Conservation (phyloP, 495 filamentous ascomycete species). For the Pyrenula massariospora region DNA sequence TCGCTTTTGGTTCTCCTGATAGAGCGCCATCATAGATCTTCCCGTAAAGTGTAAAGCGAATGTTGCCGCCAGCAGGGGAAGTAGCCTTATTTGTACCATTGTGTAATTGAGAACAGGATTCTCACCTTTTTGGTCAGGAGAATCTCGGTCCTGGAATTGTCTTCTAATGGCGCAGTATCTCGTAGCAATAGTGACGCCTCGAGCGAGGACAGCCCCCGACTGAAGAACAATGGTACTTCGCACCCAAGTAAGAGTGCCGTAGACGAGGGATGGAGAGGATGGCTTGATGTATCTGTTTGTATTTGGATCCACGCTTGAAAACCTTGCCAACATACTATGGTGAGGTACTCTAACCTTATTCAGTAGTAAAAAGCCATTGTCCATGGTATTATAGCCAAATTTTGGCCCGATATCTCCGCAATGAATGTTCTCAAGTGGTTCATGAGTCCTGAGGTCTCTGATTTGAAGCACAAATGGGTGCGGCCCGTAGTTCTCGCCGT, state of each 20-base stretch:
- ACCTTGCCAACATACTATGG: slow-evolving; percentile 55
- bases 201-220: slow-evolving; percentile 54
- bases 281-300: slow-evolving; percentile 53
- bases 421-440: slow-evolving; percentile 56
- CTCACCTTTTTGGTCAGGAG: slow-evolving; percentile 40
- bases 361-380: slow-evolving; percentile 66
- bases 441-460: slow-evolving; percentile 55
- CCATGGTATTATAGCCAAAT: slow-evolving; percentile 62
- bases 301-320: slow-evolving; percentile 47
- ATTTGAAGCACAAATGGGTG: slow-evolving; percentile 70
- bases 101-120: slow-evolving; percentile 65
- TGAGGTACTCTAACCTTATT: slow-evolving; percentile 61
- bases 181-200: slow-evolving; percentile 63
- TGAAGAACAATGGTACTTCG: slow-evolving; percentile 60
- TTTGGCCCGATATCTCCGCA: slow-evolving; percentile 69
- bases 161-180: slow-evolving; percentile 56
- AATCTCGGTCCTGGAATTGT: slow-evolving; percentile 63
- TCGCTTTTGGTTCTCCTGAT: slow-evolving; percentile 51
- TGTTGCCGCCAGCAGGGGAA: slow-evolving; percentile 59
- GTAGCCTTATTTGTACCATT: slow-evolving; percentile 60
- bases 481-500: slow-evolving; percentile 52
- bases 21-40: slow-evolving; percentile 53
- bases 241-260: slow-evolving; percentile 63
- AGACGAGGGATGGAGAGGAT: slow-evolving; percentile 51
- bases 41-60: slow-evolving; percentile 68